These are phyloP conservation scores for Fusarium citri DNA, from an alignment of 2,329 filamentous ascomycete species.

Conservation along the genomic window DNA sequence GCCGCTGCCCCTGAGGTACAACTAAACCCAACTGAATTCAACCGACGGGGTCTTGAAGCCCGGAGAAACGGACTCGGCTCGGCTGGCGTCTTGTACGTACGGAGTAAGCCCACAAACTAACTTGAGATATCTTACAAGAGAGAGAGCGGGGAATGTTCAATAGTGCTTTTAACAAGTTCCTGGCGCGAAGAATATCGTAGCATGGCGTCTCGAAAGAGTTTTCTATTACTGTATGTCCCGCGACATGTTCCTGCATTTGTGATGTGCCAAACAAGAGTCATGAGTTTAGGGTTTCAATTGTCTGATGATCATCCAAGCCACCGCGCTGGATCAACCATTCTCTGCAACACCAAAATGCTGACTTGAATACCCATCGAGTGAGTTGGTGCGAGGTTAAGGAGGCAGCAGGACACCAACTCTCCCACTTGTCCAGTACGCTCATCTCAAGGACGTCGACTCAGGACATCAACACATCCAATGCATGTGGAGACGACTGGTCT, in stretches of 20 bases:
- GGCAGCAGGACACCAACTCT: constrained; percentile 28
- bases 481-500: constrained; percentile 31
- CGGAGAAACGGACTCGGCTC: constrained; percentile 11
- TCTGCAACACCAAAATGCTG: constrained; percentile 14
- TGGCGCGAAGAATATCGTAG: constrained; percentile 3
- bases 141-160: constrained; percentile 11
- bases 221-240: constrained; percentile 11
- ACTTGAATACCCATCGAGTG: constrained; percentile 1
- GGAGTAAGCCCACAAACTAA: not conserved
- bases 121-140: not conserved
- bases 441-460: constrained; percentile 1
- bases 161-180: not conserved
- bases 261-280: constrained; percentile 25
- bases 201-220: constrained; percentile 25
- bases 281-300: constrained; percentile 24
- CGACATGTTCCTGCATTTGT: constrained; percentile 38
- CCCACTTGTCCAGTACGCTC: constrained; percentile 11
- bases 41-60: constrained; percentile 1
- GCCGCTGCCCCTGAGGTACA: constrained; percentile 21
- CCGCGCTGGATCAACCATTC: constrained; percentile 19
- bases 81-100: not conserved
- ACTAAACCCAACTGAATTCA: constrained; percentile 8
- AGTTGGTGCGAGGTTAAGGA: constrained; percentile 15
- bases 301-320: constrained; percentile 30
- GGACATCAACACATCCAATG: constrained; percentile 3